Percentiles rank a stretch among this genome's conserved stretches.
These are phyloP conservation scores for Mycena olivaceomarginata DNA, from an alignment of 768 basidiomycete genomes.

Conservation along the genomic window DNA sequence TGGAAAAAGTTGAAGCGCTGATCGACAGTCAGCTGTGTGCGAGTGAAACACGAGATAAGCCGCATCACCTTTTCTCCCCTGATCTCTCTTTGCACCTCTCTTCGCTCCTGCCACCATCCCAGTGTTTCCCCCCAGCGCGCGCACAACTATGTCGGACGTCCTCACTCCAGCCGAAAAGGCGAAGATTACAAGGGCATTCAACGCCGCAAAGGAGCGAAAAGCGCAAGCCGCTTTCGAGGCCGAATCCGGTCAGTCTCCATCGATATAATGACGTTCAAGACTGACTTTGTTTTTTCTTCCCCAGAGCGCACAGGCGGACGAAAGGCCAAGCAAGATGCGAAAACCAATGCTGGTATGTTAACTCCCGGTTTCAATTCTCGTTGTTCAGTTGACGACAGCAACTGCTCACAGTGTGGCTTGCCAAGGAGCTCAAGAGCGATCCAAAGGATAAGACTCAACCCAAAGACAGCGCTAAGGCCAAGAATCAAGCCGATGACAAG, in stretches of 20 bases:
- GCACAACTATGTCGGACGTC: neutral
- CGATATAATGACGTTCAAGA: neutral
- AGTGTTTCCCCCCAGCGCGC: neutral
- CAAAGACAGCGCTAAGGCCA: neutral
- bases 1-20: neutral
- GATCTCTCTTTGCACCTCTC: neutral
- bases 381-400: neutral
- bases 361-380: neutral
- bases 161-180: neutral
- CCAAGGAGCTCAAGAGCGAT: neutral
- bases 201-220: neutral
- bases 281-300: neutral
- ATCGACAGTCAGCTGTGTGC: neutral
- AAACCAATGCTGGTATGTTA: neutral
- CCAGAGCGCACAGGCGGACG: neutral
- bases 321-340: slow-evolving; percentile 1
- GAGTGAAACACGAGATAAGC: neutral
- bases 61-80: neutral
- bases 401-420: neutral
- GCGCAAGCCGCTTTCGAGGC: neutral
- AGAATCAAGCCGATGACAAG: neutral
- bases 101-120: neutral
- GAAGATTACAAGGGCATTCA: neutral
- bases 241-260: neutral
- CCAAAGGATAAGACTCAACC: neutral